Base-by-base conservation (phyloP, 1,284 basidiomycete genomes). In the Rhizoctonia solani region DNA sequence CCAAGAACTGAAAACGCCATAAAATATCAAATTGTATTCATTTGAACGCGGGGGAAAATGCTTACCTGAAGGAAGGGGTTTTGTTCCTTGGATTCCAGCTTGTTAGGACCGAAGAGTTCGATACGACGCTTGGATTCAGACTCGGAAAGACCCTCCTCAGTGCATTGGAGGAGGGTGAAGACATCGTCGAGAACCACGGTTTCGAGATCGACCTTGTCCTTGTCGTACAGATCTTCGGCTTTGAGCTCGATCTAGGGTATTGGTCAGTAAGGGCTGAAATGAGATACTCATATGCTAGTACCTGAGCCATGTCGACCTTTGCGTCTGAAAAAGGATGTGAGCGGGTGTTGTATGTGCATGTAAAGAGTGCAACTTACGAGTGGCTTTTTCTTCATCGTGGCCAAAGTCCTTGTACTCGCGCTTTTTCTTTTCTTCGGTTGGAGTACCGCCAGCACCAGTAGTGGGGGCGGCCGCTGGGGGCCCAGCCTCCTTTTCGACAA, bases 151-250 rank as follows among this genome's bases (percentile, higher is more conserved):
- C 95, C 95, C 53, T 83, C 82, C 71, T 95, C 90, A 73, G 84
- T 82, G 74, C 87, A 95, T 80, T 98, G 95, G 65, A 98, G 88
- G 70, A 98, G 88, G 72, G 89, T 93, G 86, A 96, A 95, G 79
- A 98, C 94, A 76, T 98, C 95, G 73, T 96, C 94, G 77, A 98
- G 91, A 74, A 94, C 91, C 76, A 98, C 89, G 54, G 93, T 95
- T 83, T 98, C 95, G 67, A 98, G 85, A 80, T 98, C 95, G 79
- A 98, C 95, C 83, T 98, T 98, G 81, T 98, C 94, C 83, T 96
- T 97, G 81, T 96, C 92, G 79, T 96, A 97, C 54, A 98, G 82
- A 80, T 98, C 94, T 79, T 95, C 93, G 9, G 93, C 92, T 77
- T 89, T 94, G 74, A 96, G 63, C 53, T 70, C 65, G 41, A 70